Conservation (phyloP, 2,329 filamentous ascomycete species). For the Aschersonia sp. region DNA sequence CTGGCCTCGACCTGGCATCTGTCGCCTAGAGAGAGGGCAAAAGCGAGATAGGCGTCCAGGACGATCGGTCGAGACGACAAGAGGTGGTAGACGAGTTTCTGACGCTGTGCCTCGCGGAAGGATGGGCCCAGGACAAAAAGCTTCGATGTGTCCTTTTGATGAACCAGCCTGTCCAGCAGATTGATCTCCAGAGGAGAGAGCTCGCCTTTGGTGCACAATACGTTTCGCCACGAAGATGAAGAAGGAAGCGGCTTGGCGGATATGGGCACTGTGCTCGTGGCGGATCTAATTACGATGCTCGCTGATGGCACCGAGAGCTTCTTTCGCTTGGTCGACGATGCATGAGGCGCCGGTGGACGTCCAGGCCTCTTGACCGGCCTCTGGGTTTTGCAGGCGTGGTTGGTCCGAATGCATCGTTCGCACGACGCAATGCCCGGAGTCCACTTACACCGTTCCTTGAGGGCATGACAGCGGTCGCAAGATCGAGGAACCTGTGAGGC, state of each 20-base stretch:
- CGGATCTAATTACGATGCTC: background rate
- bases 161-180: slow-evolving; percentile 6
- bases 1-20: background rate
- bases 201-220: background rate
- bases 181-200: slow-evolving; percentile 1
- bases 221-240: background rate
- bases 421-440: slow-evolving; percentile 3
- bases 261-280: background rate
- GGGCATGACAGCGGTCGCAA: slow-evolving; percentile 12
- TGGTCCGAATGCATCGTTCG: slow-evolving; percentile 9
- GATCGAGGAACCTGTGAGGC: slow-evolving; percentile 3
- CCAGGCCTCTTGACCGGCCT: slow-evolving; percentile 7
- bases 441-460: slow-evolving; percentile 13
- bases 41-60: slow-evolving; percentile 7
- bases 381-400: slow-evolving; percentile 6
- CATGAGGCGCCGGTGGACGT: slow-evolving; percentile 3
- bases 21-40: slow-evolving; percentile 6
- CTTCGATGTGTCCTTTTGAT: slow-evolving; percentile 6
- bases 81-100: slow-evolving; percentile 7
- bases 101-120: slow-evolving; percentile 8
- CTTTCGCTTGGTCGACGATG: slow-evolving; percentile 1
- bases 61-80: slow-evolving; percentile 3
- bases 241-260: background rate
- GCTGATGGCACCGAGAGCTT: background rate
- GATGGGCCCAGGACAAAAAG: slow-evolving; percentile 9